phyloP scores from a whole-genome alignment of 352 stramenopile genomes.

The Blastocystis sp. region DNA sequence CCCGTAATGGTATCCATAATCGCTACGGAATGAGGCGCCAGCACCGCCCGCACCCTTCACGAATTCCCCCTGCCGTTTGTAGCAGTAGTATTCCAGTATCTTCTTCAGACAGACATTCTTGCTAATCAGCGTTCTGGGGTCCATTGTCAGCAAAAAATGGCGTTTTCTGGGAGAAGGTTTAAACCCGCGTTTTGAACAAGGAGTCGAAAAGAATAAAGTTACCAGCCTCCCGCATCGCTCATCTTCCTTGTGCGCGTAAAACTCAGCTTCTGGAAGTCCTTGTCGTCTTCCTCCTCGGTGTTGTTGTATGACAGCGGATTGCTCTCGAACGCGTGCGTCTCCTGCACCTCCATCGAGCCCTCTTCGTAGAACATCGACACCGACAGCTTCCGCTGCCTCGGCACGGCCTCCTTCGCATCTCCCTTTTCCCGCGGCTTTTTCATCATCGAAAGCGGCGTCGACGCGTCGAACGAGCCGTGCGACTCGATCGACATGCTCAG shows the following conservation, averaged over 20 bases:
- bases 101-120: slow-evolving; percentile 57
- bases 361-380: slow-evolving; percentile 61
- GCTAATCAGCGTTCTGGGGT: neutral
- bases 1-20: slow-evolving; percentile 6
- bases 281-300: slow-evolving; percentile 37
- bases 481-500: slow-evolving; percentile 67
- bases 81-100: slow-evolving; percentile 35
- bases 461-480: slow-evolving; percentile 11
- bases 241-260: slow-evolving; percentile 58
- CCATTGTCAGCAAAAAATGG: neutral
- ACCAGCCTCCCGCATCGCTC: slow-evolving; percentile 64
- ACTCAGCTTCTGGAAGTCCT: slow-evolving; percentile 65
- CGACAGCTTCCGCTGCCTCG: slow-evolving; percentile 26
- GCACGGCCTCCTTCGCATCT: neutral
- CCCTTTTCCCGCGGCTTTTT: neutral
- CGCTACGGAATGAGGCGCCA: neutral
- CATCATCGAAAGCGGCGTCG: neutral
- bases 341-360: neutral
- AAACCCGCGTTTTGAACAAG: neutral
- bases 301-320: slow-evolving; percentile 50
- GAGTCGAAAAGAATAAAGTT: slow-evolving; percentile 16
- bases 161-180: neutral
- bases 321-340: slow-evolving; percentile 60
- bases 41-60: neutral
- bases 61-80: neutral